Evolutionary conservation across 257 asterid species (phyloP).

Genomic region (Paraleonurus japonicus): DNA sequence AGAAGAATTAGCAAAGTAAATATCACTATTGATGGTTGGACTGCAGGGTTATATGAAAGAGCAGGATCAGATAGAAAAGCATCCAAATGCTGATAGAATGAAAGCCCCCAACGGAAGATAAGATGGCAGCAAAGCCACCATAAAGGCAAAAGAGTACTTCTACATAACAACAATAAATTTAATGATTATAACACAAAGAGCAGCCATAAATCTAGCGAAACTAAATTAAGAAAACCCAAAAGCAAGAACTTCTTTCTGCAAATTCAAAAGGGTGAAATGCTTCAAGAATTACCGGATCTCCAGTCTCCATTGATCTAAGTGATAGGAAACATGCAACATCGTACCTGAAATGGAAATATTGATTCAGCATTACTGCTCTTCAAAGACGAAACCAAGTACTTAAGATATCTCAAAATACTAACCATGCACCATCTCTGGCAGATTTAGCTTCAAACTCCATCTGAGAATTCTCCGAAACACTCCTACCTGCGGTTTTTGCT

Average conservation of each 20-base stretch:
- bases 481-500: conserved; percentile 56
- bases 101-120: neutral
- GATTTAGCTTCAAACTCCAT: conserved; percentile 97
- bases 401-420: conserved; percentile 27
- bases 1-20: neutral
- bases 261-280: conserved; percentile 27
- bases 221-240: conserved; percentile 12
- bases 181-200: neutral
- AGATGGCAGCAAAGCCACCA: neutral
- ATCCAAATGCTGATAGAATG: neutral
- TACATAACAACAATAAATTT: conserved; percentile 1
- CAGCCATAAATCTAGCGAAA: conserved; percentile 16
- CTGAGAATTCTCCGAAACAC: conserved; percentile 51
- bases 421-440: conserved; percentile 99
- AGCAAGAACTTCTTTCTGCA: conserved; percentile 10
- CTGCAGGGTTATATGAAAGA: neutral
- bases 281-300: conserved; percentile 71
- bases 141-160: neutral
- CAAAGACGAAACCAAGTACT: conserved; percentile 8
- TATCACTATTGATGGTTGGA: neutral
- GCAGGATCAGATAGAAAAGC: neutral
- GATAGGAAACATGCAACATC: conserved; percentile 74
- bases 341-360: conserved; percentile 48
- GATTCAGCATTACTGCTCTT: conserved; percentile 7
- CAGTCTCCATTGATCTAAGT: conserved; percentile 67